A percentile compares a stretch with the other conserved stretches of the same genome.
phyloP scores from a whole-genome alignment of 768 basidiomycete genomes.

The Boletus sensibilis region DNA sequence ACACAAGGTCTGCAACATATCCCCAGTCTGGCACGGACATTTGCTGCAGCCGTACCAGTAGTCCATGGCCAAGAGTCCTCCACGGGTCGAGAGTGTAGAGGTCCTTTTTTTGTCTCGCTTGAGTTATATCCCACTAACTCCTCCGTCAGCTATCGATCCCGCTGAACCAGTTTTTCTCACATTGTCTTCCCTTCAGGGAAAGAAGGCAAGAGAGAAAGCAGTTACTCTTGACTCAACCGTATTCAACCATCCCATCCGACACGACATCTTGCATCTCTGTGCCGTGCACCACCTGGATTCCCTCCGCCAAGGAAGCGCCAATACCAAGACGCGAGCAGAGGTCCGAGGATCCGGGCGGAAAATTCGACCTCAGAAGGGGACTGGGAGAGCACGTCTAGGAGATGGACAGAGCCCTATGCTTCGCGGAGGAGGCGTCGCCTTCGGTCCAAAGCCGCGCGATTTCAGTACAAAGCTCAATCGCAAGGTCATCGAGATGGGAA shows the following conservation, averaged over 20 bases:
- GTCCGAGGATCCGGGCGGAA: conserved; percentile 89
- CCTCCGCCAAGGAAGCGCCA: conserved; percentile 88
- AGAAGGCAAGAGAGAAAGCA: conserved; percentile 43
- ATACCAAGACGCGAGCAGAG: conserved; percentile 88
- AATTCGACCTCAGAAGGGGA: conserved; percentile 89
- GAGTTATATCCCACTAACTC: conserved; percentile 6
- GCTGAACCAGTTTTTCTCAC: conserved; percentile 55
- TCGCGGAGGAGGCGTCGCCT: conserved; percentile 89
- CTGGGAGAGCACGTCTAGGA: conserved; percentile 86
- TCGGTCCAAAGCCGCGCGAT: conserved; percentile 88
- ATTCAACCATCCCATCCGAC: conserved; percentile 85
- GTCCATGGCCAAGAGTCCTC: not conserved
- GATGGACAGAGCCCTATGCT: conserved; percentile 85
- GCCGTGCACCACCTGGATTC: conserved; percentile 85
- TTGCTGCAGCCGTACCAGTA: conserved; percentile 9
- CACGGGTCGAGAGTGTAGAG: conserved; percentile 8
- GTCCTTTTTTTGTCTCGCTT: conserved; percentile 13
- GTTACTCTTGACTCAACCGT: conserved; percentile 76
- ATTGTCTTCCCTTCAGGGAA: conserved; percentile 55
- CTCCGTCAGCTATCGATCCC: conserved; percentile 37
- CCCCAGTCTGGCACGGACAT: conserved; percentile 7
- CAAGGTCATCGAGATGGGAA: conserved; percentile 90
- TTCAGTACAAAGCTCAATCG: conserved; percentile 91
- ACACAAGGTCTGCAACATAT: not conserved
- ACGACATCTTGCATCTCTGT: conserved; percentile 91